phyloP scores from a whole-genome alignment of 75 land plant species.

The Sequoia sempervirens region DNA sequence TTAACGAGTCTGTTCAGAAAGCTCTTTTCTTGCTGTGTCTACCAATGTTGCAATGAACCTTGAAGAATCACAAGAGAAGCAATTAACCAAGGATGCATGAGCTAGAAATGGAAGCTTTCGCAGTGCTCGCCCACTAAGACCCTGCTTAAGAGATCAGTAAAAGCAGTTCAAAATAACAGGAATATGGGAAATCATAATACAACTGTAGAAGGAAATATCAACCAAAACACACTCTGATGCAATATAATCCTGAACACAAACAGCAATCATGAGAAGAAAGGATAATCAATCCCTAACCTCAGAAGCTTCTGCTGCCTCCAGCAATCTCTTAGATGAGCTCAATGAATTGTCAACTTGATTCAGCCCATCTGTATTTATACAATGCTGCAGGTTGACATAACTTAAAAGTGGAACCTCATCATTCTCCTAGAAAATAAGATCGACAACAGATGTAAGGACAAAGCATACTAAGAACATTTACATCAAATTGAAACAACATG shows the following conservation, averaged over 20 bases:
- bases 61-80: slow-evolving; percentile 21
- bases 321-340: slow-evolving; percentile 29
- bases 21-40: slow-evolving; percentile 63
- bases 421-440: not conserved
- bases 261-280: not conserved
- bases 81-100: slow-evolving; percentile 48
- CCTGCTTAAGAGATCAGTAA: slow-evolving; percentile 34
- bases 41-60: slow-evolving; percentile 51
- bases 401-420: not conserved
- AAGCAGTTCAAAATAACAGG: slow-evolving; percentile 2
- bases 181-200: not conserved
- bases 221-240: not conserved
- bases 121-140: slow-evolving; percentile 75
- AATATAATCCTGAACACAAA: not conserved
- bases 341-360: slow-evolving; percentile 3
- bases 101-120: slow-evolving; percentile 92
- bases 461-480: not conserved
- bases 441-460: not conserved
- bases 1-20: slow-evolving; percentile 34
- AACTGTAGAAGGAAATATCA: not conserved
- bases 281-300: slow-evolving; percentile 39
- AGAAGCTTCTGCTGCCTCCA: slow-evolving; percentile 60
- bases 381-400: slow-evolving; percentile 8
- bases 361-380: not conserved
- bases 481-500: not conserved